Evolutionary conservation across 2,329 filamentous ascomycete genomes (phyloP).

Genomic region (Stylonectria norvegica): DNA sequence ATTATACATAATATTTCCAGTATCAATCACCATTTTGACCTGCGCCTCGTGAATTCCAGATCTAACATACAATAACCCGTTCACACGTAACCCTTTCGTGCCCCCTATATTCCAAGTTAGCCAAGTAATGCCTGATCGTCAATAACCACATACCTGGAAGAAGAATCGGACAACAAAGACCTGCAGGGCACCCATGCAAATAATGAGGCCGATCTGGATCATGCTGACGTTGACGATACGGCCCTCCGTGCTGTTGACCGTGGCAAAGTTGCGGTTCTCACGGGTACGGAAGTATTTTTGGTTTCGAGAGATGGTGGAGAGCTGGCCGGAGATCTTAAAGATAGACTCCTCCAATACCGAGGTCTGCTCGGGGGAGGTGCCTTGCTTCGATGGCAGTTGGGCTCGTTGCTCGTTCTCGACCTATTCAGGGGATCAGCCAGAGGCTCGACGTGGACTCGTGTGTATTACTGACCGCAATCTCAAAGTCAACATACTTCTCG

Average conservation of each 20-base stretch:
- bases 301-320: conserved; percentile 92
- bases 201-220: conserved; percentile 85
- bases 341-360: conserved; percentile 87
- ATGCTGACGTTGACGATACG: conserved; percentile 97
- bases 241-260: conserved; percentile 90
- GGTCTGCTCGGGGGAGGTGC: conserved; percentile 84
- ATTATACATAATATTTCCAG: conserved; percentile 30
- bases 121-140: not conserved
- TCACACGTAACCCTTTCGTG: conserved; percentile 67
- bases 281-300: conserved; percentile 99
- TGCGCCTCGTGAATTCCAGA: conserved; percentile 31
- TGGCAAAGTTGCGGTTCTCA: conserved; percentile 98
- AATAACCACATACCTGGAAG: conserved; percentile 67
- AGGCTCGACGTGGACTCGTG: not conserved
- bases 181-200: conserved; percentile 93
- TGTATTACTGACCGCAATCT: conserved; percentile 65
- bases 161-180: conserved; percentile 98
- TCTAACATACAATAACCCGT: conserved; percentile 24
- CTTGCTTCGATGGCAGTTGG: conserved; percentile 82
- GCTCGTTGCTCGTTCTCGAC: conserved; percentile 87
- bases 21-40: conserved; percentile 28
- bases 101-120: conserved; percentile 45
- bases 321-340: conserved; percentile 87
- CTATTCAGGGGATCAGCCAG: conserved; percentile 41
- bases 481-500: conserved; percentile 97